These are phyloP conservation scores for Aspergillus alliaceus DNA, from an alignment of 2,329 filamentous ascomycete genomes.

Conservation along the genomic window DNA sequence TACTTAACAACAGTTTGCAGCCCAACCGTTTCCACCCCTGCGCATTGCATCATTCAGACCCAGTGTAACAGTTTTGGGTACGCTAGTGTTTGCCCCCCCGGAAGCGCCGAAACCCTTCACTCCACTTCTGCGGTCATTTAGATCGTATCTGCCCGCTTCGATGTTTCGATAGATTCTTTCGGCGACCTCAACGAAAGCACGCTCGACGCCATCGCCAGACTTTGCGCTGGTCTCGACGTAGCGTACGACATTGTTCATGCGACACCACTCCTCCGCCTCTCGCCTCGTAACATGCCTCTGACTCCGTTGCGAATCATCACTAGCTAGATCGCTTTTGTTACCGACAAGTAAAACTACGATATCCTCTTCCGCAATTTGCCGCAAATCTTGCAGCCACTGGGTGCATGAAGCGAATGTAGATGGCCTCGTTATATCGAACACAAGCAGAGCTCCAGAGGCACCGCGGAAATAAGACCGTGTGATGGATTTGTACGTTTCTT, in stretches of 20 bases:
- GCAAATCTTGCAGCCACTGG: conserved; percentile 89
- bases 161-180: conserved; percentile 97
- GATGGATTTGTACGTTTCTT: conserved; percentile 96
- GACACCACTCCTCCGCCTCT: conserved; percentile 90
- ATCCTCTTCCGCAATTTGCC: conserved; percentile 91
- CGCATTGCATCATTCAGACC: conserved; percentile 50
- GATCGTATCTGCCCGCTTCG: conserved; percentile 88
- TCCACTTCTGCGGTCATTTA: conserved; percentile 88
- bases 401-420: conserved; percentile 85
- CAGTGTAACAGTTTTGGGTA: conserved; percentile 44
- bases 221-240: conserved; percentile 98
- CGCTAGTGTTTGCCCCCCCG: conserved; percentile 33
- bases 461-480: conserved; percentile 92
- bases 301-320: conserved; percentile 38
- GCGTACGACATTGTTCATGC: conserved; percentile 78
- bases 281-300: conserved; percentile 75
- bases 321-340: conserved; percentile 86
- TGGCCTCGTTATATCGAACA: conserved; percentile 89
- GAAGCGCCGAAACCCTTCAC: conserved; percentile 67
- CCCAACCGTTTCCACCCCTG: conserved; percentile 38
- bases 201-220: conserved; percentile 89
- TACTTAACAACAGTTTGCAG: conserved; percentile 37
- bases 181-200: conserved; percentile 88
- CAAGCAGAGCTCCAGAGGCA: conserved; percentile 73
- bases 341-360: conserved; percentile 94